These are phyloP conservation scores for Tephrocybe sp. DNA, from an alignment of 768 basidiomycete genomes.

Conservation along the genomic window DNA sequence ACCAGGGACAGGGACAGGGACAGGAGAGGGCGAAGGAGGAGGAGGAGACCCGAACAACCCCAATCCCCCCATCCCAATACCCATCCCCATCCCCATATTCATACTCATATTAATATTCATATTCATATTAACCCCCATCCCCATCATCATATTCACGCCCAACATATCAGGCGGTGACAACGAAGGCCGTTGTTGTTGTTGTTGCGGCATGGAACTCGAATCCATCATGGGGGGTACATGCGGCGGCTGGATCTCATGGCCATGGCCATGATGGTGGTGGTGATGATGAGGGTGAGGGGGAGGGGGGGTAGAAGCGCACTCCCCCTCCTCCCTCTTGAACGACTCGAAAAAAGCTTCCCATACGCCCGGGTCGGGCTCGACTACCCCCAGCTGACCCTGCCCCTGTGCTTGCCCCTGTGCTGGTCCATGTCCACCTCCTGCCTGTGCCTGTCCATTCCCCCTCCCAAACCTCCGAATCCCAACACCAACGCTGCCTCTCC, in stretches of 20 bases:
- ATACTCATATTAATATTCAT: slow-evolving; percentile 11
- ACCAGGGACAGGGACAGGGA: not conserved
- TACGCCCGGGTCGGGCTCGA: slow-evolving; percentile 4
- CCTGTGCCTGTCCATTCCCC: no score
- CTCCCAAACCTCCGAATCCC: not conserved
- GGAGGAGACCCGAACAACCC: not conserved
- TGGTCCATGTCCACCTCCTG: no score
- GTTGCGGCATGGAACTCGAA: no score
- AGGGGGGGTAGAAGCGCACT: not conserved
- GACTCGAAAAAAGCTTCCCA: slow-evolving; percentile 19
- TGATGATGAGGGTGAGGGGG: not conserved
- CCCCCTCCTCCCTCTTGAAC: slow-evolving; percentile 11
- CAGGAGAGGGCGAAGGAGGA: not conserved
- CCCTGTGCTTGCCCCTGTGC: no score
- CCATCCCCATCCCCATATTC: slow-evolving; percentile 4
- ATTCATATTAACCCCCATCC: slow-evolving; percentile 1
- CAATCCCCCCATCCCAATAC: not conserved
- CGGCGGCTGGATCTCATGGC: not conserved
- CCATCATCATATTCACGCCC: slow-evolving; percentile 1
- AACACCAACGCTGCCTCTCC: slow-evolving; percentile 5
- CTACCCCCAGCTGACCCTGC: no score
- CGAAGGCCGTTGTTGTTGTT: no score
- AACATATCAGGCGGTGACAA: no score
- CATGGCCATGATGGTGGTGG: not conserved
- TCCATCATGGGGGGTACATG: not conserved